phyloP scores from a whole-genome alignment of 1,139 yeast genomes.

The Suhomyces kunorum region DNA sequence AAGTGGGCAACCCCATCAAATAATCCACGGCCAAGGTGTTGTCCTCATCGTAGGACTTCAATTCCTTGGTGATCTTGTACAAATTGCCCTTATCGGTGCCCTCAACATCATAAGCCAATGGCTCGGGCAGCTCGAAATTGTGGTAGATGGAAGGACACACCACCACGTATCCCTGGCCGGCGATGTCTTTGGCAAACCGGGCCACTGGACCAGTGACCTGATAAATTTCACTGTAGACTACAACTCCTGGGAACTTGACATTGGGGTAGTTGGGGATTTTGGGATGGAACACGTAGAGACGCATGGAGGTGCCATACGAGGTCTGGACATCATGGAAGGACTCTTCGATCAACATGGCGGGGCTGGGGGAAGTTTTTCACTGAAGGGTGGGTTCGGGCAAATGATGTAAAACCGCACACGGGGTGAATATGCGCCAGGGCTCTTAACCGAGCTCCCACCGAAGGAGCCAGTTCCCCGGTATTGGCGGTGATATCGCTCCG shows the following conservation, averaged over 20 bases:
- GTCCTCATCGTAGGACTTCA: constrained; percentile 78
- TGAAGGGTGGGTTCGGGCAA: not conserved
- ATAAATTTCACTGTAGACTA: constrained; percentile 78
- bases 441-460: too few species aligned
- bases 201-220: constrained; percentile 81
- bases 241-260: constrained; percentile 78
- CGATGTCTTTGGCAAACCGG: constrained; percentile 74
- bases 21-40: constrained; percentile 64
- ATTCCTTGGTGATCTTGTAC: constrained; percentile 66
- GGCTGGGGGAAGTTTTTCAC: not conserved
- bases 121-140: constrained; percentile 63
- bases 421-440: too few species aligned
- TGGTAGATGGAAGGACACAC: constrained; percentile 81
- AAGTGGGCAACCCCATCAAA: constrained; percentile 56
- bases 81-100: constrained; percentile 78
- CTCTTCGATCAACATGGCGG: constrained; percentile 69
- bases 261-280: constrained; percentile 68
- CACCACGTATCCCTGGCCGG: constrained; percentile 77
- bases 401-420: too few species aligned
- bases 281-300: constrained; percentile 69
- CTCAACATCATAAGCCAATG: constrained; percentile 67
- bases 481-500: too few species aligned
- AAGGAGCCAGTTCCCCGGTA: too few species aligned
- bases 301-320: constrained; percentile 64
- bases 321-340: constrained; percentile 65